Conservation (phyloP, 2,329 filamentous ascomycete species). For the Colletotrichum sp. region DNA sequence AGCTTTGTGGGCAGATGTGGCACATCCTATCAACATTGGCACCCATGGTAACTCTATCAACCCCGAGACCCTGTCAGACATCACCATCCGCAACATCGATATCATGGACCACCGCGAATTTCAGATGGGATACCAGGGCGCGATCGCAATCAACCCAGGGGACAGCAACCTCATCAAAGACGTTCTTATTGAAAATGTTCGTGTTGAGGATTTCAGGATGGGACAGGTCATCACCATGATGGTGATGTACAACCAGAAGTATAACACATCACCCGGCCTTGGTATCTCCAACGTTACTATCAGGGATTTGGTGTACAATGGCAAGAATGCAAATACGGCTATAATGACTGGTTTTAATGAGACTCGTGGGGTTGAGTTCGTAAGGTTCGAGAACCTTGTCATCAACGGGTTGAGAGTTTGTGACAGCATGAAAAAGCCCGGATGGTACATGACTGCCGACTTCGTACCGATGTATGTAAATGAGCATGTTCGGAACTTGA, state of each 20-base stretch:
- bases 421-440: conserved; percentile 21
- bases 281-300: conserved; percentile 32
- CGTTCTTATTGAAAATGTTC: conserved; percentile 28
- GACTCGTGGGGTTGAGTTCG: conserved; percentile 3
- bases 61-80: conserved; percentile 32
- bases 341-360: conserved; percentile 22
- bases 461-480: conserved; percentile 19
- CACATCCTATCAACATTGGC: conserved; percentile 38
- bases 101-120: conserved; percentile 36
- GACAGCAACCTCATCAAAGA: conserved; percentile 32
- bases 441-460: conserved; percentile 10
- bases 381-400: conserved; percentile 28
- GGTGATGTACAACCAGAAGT: conserved; percentile 34
- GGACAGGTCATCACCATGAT: conserved; percentile 35
- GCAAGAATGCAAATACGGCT: conserved; percentile 20
- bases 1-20: conserved; percentile 32
- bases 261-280: conserved; percentile 34
- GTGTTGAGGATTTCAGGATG: conserved; percentile 30
- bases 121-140: conserved; percentile 36
- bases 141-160: conserved; percentile 34
- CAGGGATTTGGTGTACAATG: conserved; percentile 25
- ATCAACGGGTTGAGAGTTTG: conserved; percentile 26
- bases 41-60: conserved; percentile 34
- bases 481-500: conserved; percentile 23
- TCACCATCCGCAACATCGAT: conserved; percentile 34